Evolutionary conservation across 1,139 yeast genomes (phyloP).

Genomic region (Zygosaccharomyces pseudobailii): DNA sequence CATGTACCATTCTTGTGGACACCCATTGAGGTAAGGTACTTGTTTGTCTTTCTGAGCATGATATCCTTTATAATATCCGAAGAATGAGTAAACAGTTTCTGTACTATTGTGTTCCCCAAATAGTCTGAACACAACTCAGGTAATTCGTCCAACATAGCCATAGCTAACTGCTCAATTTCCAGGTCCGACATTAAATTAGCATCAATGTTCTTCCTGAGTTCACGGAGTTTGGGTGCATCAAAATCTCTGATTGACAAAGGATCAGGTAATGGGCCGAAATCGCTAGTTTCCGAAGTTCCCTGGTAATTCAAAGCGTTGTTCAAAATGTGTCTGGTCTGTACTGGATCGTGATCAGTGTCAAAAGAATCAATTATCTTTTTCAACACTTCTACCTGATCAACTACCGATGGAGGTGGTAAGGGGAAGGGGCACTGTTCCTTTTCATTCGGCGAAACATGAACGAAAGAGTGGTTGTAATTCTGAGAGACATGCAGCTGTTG

Average conservation of each 20-base stretch:
- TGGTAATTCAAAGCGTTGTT: conserved; percentile 36
- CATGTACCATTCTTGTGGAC: conserved; percentile 98
- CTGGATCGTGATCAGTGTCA: conserved; percentile 21
- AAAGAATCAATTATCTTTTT: conserved; percentile 29
- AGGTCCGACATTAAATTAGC: conserved; percentile 35
- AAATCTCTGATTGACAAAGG: conserved; percentile 61
- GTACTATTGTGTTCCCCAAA: conserved; percentile 93
- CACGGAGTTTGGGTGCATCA: conserved; percentile 78
- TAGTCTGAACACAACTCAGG: conserved; percentile 92
- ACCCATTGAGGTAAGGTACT: conserved; percentile 84
- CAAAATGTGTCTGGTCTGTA: conserved; percentile 35
- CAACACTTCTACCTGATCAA: conserved; percentile 18
- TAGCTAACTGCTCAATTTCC: conserved; percentile 77
- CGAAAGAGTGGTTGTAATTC: conserved; percentile 18
- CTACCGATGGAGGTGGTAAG: conserved; percentile 32
- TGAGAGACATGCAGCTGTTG: conserved; percentile 15
- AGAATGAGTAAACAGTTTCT: conserved; percentile 73
- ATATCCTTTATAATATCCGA: conserved; percentile 69
- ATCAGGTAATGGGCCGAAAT: conserved; percentile 70
- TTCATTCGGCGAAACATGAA: conserved; percentile 22
- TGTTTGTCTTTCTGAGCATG: conserved; percentile 75
- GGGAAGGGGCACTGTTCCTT: conserved; percentile 35
- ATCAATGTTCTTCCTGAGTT: conserved; percentile 53
- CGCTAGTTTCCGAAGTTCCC: conserved; percentile 38
- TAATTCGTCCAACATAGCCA: conserved; percentile 82